phyloP scores from a whole-genome alignment of 805 yeast species.

The Teunomyces cretensis region DNA sequence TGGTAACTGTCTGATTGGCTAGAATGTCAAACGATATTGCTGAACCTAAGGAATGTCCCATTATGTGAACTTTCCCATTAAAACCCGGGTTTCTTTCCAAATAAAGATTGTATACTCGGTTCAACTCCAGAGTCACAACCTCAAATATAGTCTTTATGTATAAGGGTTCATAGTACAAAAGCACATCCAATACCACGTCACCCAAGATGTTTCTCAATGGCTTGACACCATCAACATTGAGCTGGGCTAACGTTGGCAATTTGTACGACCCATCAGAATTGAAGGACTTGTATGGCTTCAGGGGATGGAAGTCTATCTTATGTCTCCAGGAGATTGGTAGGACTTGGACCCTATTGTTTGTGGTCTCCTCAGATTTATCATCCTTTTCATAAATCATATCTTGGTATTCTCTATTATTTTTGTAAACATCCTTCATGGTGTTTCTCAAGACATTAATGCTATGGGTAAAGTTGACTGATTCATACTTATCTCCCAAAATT shows the following conservation, averaged over 20 bases:
- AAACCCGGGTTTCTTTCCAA: constrained; percentile 65
- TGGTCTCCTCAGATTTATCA: constrained; percentile 11
- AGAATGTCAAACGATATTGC: constrained; percentile 79
- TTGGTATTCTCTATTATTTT: constrained; percentile 39
- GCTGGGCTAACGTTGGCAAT: constrained; percentile 64
- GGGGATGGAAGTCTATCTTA: constrained; percentile 60
- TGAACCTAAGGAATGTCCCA: constrained; percentile 93
- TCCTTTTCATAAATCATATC: constrained; percentile 28
- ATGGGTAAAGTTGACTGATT: constrained; percentile 83
- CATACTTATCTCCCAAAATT: constrained; percentile 71
- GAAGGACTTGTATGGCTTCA: constrained; percentile 34
- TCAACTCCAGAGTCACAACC: constrained; percentile 63
- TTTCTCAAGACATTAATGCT: constrained; percentile 68
- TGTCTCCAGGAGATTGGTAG: constrained; percentile 93
- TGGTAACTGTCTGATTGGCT: constrained; percentile 42
- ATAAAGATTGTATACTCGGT: constrained; percentile 59
- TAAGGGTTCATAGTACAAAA: constrained; percentile 70
- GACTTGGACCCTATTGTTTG: constrained; percentile 70
- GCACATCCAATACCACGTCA: constrained; percentile 80
- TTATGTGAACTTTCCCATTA: constrained; percentile 75
- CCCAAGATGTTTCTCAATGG: constrained; percentile 79
- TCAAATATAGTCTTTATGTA: constrained; percentile 62
- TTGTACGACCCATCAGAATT: constrained; percentile 39
- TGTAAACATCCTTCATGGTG: constrained; percentile 52
- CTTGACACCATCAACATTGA: constrained; percentile 75